Conservation (phyloP, 441 rosid species). For the Theobroma grandiflorum region DNA sequence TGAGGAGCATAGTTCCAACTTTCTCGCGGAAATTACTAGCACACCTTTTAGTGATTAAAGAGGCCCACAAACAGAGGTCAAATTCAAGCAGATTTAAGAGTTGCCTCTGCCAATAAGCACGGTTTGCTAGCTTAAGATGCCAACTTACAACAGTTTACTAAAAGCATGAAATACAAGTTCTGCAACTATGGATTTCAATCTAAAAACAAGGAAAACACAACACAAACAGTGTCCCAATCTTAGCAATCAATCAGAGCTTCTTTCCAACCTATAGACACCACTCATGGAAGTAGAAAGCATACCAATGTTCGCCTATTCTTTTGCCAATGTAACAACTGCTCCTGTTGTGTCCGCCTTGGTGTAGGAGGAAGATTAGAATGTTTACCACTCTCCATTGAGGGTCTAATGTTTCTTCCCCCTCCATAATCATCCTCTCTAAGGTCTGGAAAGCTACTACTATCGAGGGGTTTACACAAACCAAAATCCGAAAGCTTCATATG, state of each 20-base stretch:
- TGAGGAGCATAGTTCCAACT: not conserved
- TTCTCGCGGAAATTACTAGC: not conserved
- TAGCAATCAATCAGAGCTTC: conserved; percentile 25
- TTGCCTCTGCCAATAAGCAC: conserved; percentile 10
- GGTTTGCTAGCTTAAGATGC: conserved; percentile 22
- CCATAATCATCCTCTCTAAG: conserved; percentile 52
- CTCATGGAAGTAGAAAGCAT: conserved; percentile 29
- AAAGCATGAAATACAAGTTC: not conserved
- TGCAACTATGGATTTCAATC: conserved; percentile 21
- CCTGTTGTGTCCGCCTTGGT: conserved; percentile 63
- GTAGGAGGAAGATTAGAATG: conserved; percentile 51
- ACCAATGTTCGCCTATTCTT: conserved; percentile 67
- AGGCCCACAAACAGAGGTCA: not conserved
- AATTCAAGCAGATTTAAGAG: not conserved
- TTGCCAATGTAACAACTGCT: conserved; percentile 70
- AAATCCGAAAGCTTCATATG: conserved; percentile 73
- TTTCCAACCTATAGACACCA: conserved; percentile 16
- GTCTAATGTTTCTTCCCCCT: conserved; percentile 44
- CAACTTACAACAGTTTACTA: not conserved
- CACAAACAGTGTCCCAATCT: conserved; percentile 24
- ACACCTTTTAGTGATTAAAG: not conserved
- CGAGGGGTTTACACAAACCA: conserved; percentile 68
- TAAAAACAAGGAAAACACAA: conserved; percentile 14
- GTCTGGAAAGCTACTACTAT: conserved; percentile 56
- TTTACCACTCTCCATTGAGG: conserved; percentile 51